Percentiles rank a stretch among this genome's conserved stretches.
phyloP scores from a whole-genome alignment of 2,329 filamentous ascomycete genomes.

The Fusarium secorum region DNA sequence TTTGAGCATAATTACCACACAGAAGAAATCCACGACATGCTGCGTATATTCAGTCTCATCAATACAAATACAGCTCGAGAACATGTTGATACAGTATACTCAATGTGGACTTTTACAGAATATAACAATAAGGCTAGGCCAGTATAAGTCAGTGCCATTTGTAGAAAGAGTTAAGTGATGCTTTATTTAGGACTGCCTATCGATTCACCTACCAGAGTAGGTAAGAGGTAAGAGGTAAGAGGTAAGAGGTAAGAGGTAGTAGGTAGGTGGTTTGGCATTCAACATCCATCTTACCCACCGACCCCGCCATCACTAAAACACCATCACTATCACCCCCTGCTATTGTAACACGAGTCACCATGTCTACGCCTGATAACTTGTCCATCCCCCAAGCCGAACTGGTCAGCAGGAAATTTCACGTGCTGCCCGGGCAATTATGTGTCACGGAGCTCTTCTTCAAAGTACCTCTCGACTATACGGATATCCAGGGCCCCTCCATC shows the following conservation, averaged over 20 bases:
- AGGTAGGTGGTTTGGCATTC: background rate
- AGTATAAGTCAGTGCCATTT: background rate
- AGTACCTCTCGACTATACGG: conserved; percentile 80
- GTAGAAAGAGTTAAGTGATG: background rate
- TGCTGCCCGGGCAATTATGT: conserved; percentile 69
- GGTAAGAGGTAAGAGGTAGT: background rate
- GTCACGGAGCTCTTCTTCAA: conserved; percentile 87
- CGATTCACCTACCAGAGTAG: background rate
- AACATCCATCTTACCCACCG: background rate
- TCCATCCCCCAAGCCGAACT: conserved; percentile 50
- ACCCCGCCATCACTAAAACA: conserved; percentile 29
- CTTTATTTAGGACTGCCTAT: background rate
- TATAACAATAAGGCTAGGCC: background rate
- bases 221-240: background rate
- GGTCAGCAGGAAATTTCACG: conserved; percentile 53
- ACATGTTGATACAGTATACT: background rate
- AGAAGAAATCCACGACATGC: too few species aligned
- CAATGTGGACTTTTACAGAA: background rate
- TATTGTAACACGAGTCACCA: background rate
- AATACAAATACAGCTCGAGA: too few species aligned
- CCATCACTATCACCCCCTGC: background rate
- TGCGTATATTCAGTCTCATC: fast-evolving
- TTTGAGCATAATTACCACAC: background rate
- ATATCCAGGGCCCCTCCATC: conserved; percentile 67
- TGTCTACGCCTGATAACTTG: conserved; percentile 24